Conservation (phyloP, 306 rosid species). For the Coriaria nepalensis region DNA sequence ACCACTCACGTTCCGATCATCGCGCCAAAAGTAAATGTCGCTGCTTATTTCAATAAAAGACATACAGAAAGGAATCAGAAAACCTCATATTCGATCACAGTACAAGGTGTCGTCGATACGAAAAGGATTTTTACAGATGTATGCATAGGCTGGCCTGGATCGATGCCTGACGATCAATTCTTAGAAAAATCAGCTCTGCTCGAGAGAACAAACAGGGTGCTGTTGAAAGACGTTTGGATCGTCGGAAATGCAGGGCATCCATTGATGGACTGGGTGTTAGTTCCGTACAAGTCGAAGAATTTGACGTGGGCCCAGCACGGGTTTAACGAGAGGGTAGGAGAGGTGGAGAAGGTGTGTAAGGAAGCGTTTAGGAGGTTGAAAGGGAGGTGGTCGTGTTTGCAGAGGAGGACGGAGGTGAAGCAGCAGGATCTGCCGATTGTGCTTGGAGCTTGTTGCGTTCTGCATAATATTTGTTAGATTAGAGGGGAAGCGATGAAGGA, state of each 20-base stretch:
- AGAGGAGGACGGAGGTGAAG: constrained; percentile 79
- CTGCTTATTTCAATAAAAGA: constrained; percentile 62
- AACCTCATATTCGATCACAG: constrained; percentile 74
- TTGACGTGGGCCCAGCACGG: constrained; percentile 90
- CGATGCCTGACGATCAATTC: constrained; percentile 89
- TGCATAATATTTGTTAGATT: constrained; percentile 83
- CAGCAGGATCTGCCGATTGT: constrained; percentile 79
- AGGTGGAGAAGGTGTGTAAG: constrained; percentile 47
- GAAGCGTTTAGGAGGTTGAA: constrained; percentile 72
- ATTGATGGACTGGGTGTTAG: constrained; percentile 83
- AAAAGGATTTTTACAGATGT: constrained; percentile 69
- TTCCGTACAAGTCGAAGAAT: constrained; percentile 64
- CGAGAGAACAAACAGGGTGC: constrained; percentile 61
- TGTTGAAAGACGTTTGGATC: constrained; percentile 64
- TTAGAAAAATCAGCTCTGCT: constrained; percentile 55
- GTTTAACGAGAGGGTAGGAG: constrained; percentile 87
- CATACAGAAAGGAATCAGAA: constrained; percentile 83
- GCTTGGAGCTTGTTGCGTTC: constrained; percentile 85
- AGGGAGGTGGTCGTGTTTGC: constrained; percentile 85
- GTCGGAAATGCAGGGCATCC: constrained; percentile 69
- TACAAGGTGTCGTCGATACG: constrained; percentile 81
- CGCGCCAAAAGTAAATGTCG: constrained; percentile 69
- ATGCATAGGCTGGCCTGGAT: constrained; percentile 96
- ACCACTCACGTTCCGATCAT: constrained; percentile 73
- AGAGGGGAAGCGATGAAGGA: constrained; percentile 52